These are phyloP conservation scores for Trametes cinnabarina DNA, from an alignment of 768 basidiomycete genomes.

Conservation along the genomic window DNA sequence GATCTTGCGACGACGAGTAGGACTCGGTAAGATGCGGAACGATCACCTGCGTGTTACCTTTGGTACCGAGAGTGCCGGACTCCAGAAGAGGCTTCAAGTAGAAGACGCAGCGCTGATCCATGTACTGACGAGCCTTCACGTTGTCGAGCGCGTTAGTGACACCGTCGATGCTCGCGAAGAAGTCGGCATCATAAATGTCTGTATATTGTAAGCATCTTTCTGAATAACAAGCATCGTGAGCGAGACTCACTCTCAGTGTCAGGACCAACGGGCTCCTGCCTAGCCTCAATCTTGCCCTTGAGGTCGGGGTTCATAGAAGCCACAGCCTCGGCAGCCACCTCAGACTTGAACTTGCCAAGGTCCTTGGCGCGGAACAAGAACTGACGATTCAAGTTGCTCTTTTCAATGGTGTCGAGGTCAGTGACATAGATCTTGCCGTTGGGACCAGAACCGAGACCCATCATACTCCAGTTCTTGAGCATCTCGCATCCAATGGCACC, in stretches of 20 bases:
- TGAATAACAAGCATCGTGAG: not conserved
- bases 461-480: constrained; percentile 99
- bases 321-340: constrained; percentile 88
- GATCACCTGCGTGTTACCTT: constrained; percentile 95
- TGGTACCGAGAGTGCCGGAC: constrained; percentile 96
- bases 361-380: constrained; percentile 98
- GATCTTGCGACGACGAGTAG: constrained; percentile 97
- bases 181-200: constrained; percentile 87
- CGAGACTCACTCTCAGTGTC: constrained; percentile 80
- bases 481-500: constrained; percentile 99
- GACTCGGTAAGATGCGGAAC: constrained; percentile 94
- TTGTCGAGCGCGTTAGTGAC: constrained; percentile 99
- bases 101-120: constrained; percentile 98
- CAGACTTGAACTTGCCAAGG: constrained; percentile 94
- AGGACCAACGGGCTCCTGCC: constrained; percentile 91
- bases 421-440: constrained; percentile 88
- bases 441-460: constrained; percentile 83
- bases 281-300: constrained; percentile 77
- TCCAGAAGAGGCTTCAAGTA: constrained; percentile 94
- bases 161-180: constrained; percentile 86
- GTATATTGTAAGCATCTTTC: constrained; percentile 15
- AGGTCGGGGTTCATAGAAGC: constrained; percentile 95
- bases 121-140: constrained; percentile 94
- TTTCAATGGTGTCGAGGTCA: constrained; percentile 98
- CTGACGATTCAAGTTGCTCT: constrained; percentile 96